These are phyloP conservation scores for Camelina sativa DNA, from an alignment of 345 rosid species.

Conservation along the genomic window DNA sequence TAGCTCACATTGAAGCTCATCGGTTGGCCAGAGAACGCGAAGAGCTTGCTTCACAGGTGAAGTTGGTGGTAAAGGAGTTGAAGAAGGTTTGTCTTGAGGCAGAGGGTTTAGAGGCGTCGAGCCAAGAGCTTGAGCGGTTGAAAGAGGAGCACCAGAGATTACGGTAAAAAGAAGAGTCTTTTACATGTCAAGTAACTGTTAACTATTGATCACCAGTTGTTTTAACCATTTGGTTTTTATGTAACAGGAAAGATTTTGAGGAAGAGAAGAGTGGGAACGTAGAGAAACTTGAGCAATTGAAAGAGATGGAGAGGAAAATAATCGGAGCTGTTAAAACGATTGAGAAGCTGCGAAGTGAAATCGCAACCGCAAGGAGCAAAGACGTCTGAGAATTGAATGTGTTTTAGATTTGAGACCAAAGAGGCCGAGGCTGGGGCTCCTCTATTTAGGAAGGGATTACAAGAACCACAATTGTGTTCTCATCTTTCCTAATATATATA, in stretches of 20 bases:
- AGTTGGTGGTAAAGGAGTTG: conserved; percentile 62
- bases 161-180: conserved; percentile 52
- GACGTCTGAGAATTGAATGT: conserved; percentile 14
- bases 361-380: conserved; percentile 35
- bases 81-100: conserved; percentile 51
- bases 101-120: conserved; percentile 57
- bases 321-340: conserved; percentile 68
- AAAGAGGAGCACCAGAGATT: conserved; percentile 65
- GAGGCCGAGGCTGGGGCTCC: background rate
- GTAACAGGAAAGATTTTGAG: conserved; percentile 63
- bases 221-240: conserved; percentile 23
- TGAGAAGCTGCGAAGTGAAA: conserved; percentile 63
- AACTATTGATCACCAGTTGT: conserved; percentile 17
- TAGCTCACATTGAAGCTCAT: conserved; percentile 71
- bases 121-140: conserved; percentile 65
- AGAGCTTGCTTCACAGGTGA: conserved; percentile 64
- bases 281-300: conserved; percentile 64
- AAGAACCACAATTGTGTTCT: conserved; percentile 29
- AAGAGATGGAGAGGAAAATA: conserved; percentile 65
- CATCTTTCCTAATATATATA: conserved; percentile 1
- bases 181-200: conserved; percentile 21
- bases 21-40: conserved; percentile 63
- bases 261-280: conserved; percentile 70
- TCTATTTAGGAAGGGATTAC: conserved; percentile 2
- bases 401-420: background rate